A percentile compares a stretch with the other conserved stretches of the same genome.
Conservation (phyloP, 352 stramenopile genomes). For the Phytophthora idaei region DNA sequence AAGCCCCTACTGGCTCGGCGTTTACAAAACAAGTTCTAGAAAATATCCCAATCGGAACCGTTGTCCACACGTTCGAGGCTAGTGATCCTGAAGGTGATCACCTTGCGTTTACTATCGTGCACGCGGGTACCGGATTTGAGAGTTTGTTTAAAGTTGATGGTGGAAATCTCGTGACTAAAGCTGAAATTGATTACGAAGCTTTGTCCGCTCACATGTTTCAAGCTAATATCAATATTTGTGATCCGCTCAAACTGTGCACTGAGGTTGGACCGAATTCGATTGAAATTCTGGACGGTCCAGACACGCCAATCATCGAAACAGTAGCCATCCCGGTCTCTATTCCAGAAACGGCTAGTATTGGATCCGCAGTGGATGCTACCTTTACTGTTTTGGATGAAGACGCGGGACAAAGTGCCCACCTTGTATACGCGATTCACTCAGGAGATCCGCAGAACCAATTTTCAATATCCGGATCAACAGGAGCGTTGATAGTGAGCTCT, state of each 20-base stretch:
- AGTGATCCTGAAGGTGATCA: slow-evolving; percentile 50
- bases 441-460: slow-evolving; percentile 56
- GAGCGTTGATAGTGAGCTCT: slow-evolving; percentile 36
- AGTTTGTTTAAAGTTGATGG: slow-evolving; percentile 24
- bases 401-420: slow-evolving; percentile 37
- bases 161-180: slow-evolving; percentile 25
- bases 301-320: slow-evolving; percentile 42
- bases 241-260: slow-evolving; percentile 45
- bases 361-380: slow-evolving; percentile 24
- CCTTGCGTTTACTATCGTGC: slow-evolving; percentile 29
- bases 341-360: slow-evolving; percentile 16
- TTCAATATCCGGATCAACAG: slow-evolving; percentile 41
- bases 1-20: slow-evolving; percentile 25
- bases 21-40: slow-evolving; percentile 43
- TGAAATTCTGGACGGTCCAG: slow-evolving; percentile 46
- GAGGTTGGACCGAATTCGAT: slow-evolving; percentile 48
- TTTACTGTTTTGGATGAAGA: slow-evolving; percentile 58
- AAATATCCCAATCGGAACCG: slow-evolving; percentile 39
- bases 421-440: slow-evolving; percentile 53
- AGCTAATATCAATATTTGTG: slow-evolving; percentile 41
- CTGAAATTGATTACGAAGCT: slow-evolving; percentile 25
- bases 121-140: slow-evolving; percentile 14
- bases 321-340: slow-evolving; percentile 17
- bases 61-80: slow-evolving; percentile 29
- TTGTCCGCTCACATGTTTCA: slow-evolving; percentile 30